These are phyloP conservation scores for Tilletia walkeri DNA, from an alignment of 1,284 basidiomycete species.

Conservation along the genomic window DNA sequence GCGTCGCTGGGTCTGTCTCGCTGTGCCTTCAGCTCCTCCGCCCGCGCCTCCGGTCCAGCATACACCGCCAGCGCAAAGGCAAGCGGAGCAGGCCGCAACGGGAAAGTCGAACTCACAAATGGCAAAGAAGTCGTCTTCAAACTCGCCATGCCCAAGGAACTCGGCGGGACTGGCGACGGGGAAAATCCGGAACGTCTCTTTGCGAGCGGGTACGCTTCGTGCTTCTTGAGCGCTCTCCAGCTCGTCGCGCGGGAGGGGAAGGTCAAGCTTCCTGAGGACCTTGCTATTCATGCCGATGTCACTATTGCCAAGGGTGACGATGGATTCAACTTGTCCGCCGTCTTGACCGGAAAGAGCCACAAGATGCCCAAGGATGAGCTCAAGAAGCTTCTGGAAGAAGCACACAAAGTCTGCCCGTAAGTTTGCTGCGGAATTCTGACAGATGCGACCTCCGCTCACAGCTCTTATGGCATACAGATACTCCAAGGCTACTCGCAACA, in stretches of 20 bases:
- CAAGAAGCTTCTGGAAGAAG: constrained; percentile 11
- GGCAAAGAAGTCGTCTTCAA: background rate
- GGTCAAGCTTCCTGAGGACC: constrained; percentile 2
- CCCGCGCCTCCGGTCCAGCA: background rate
- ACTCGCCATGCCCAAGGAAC: constrained; percentile 8
- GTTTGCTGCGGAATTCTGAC: background rate
- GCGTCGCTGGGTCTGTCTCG: background rate
- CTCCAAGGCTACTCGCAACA: constrained; percentile 14
- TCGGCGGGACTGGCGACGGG: background rate
- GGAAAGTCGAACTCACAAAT: background rate
- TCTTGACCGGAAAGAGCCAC: constrained; percentile 7
- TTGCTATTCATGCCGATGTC: background rate
- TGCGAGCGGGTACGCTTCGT: background rate
- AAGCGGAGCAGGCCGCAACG: constrained; percentile 1
- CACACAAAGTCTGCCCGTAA: constrained; percentile 13
- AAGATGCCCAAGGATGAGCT: constrained; percentile 7
- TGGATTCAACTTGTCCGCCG: background rate
- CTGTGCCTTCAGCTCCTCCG: background rate
- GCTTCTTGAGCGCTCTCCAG: constrained; percentile 10
- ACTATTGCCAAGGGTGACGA: background rate
- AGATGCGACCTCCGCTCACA: background rate
- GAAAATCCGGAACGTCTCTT: constrained; percentile 2
- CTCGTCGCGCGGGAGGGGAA: constrained; percentile 2
- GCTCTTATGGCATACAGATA: background rate
- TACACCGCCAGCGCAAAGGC: constrained; percentile 7